These are phyloP conservation scores for Diaporthe citriasiana DNA, from an alignment of 2,329 filamentous ascomycete species.

Conservation along the genomic window DNA sequence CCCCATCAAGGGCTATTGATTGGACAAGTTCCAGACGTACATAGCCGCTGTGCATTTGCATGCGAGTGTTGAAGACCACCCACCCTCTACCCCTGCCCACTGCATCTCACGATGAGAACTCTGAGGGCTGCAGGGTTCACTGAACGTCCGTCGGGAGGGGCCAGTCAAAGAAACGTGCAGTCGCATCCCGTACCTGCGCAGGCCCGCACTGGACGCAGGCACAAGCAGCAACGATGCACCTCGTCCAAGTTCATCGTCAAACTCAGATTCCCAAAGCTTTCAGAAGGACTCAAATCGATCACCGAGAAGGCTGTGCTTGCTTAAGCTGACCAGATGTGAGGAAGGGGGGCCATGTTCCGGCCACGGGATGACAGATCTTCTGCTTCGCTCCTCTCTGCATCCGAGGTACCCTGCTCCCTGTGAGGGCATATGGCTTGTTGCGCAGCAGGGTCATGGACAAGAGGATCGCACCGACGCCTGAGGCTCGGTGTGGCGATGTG, in stretches of 20 bases:
- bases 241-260: not conserved
- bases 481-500: conserved; percentile 43
- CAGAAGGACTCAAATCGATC: not conserved
- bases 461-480: conserved; percentile 39
- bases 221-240: conserved; percentile 24
- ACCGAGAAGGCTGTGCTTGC: not conserved
- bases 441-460: conserved; percentile 29
- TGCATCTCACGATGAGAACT: conserved; percentile 38
- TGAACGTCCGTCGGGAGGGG: conserved; percentile 34
- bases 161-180: conserved; percentile 18
- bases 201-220: conserved; percentile 26
- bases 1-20: conserved; percentile 42
- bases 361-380: conserved; percentile 19
- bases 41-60: conserved; percentile 54
- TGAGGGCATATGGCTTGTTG: conserved; percentile 24
- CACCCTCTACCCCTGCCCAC: conserved; percentile 38
- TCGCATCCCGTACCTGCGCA: conserved; percentile 40
- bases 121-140: conserved; percentile 41
- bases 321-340: not conserved
- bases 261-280: not conserved
- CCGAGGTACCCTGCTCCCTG: conserved; percentile 39
- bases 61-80: conserved; percentile 44
- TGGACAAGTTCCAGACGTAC: conserved; percentile 49
- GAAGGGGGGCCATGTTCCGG: conserved; percentile 7
- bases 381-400: conserved; percentile 33